These are phyloP conservation scores for Telfairia occidentalis DNA, from an alignment of 331 rosid genomes.

Conservation along the genomic window DNA sequence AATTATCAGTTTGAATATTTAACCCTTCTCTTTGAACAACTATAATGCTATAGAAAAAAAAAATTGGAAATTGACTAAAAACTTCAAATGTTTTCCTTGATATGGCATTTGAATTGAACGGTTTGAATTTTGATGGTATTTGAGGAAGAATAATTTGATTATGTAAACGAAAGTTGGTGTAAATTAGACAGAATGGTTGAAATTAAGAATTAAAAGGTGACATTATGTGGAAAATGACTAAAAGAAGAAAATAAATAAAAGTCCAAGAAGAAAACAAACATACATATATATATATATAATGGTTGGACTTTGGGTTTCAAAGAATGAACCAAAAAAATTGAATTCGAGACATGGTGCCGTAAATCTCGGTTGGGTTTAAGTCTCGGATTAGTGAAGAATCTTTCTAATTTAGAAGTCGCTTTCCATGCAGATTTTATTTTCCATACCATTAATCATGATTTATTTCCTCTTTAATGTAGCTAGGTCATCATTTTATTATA, in stretches of 20 bases:
- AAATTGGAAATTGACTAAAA: no score
- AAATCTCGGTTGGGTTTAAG: not conserved
- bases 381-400: not conserved
- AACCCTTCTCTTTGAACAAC: no score
- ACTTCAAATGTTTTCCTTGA: no score
- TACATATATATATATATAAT: not conserved
- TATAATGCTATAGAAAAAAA: no score
- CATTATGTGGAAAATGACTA: not conserved
- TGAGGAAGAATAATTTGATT: not conserved
- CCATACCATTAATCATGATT: not conserved
- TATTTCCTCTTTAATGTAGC: not conserved
- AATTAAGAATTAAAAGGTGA: not conserved
- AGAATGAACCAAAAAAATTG: not conserved
- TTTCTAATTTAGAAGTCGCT: not conserved
- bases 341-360: not conserved
- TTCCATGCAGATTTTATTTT: constrained; percentile 5
- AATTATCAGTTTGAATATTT: not conserved
- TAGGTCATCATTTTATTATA: not conserved
- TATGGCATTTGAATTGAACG: not conserved
- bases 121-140: not conserved
- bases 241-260: not conserved
- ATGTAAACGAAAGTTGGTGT: not conserved
- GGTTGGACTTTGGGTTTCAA: not conserved
- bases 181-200: not conserved
- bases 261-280: not conserved